Conservation (phyloP, 441 rosid genomes). For the Gossypium gossypioides region DNA sequence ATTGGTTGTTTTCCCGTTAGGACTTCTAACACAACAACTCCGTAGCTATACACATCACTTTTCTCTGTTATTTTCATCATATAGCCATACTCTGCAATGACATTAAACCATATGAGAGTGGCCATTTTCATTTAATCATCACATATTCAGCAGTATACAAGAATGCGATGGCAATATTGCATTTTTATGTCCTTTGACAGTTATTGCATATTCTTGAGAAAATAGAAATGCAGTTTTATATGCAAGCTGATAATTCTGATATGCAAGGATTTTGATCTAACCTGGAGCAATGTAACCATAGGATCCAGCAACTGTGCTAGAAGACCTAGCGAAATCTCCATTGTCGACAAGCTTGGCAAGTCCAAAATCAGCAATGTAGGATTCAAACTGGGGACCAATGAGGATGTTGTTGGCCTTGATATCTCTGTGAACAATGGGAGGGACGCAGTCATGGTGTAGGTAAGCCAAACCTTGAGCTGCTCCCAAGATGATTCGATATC, state of each 20-base stretch:
- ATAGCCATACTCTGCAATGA: constrained; percentile 49
- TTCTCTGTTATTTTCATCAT: constrained; percentile 63
- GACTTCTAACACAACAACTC: constrained; percentile 56
- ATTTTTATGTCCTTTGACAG: neutral
- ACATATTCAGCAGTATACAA: neutral
- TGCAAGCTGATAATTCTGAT: neutral
- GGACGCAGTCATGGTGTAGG: constrained; percentile 57
- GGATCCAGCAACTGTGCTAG: constrained; percentile 61
- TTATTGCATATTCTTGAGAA: neutral
- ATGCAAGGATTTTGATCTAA: constrained; percentile 12
- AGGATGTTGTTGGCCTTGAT: constrained; percentile 69
- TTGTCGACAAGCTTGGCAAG: constrained; percentile 56
- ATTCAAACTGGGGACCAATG: constrained; percentile 50
- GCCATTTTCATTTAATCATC: neutral
- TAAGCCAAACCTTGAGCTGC: constrained; percentile 64
- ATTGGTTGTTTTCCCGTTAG: constrained; percentile 68
- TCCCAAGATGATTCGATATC: constrained; percentile 43
- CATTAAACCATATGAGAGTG: neutral
- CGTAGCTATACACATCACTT: constrained; percentile 63
- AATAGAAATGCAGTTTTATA: neutral
- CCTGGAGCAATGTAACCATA: constrained; percentile 74
- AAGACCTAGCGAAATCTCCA: constrained; percentile 52
- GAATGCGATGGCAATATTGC: neutral
- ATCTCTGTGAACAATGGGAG: constrained; percentile 64
- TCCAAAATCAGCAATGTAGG: constrained; percentile 64